Conservation (phyloP, 805 yeast species). For the Kuraishia hungarica region DNA sequence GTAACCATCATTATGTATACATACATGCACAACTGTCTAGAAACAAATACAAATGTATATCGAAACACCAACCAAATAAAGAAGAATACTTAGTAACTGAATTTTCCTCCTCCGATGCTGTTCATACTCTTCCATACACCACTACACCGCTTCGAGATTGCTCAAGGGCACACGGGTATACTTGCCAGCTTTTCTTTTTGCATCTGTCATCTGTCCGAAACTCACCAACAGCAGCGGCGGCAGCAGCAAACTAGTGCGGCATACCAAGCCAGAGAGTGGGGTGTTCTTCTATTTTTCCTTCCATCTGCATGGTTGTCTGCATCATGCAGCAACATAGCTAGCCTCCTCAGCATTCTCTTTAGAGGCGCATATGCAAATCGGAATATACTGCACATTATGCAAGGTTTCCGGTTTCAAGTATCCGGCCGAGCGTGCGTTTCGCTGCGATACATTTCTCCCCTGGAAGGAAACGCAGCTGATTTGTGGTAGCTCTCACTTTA, state of each 20-base stretch:
- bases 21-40: no score
- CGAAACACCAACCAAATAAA: no score
- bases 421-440: no score
- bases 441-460: no score
- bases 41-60: no score
- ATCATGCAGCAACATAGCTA: neutral
- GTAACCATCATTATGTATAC: no score
- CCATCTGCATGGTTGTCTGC: neutral
- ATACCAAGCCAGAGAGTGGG: no score
- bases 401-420: neutral
- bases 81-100: no score
- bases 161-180: neutral
- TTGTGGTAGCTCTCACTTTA: neutral
- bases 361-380: neutral
- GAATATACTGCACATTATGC: neutral
- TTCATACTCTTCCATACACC: no score
- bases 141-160: neutral
- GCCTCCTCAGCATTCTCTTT: neutral
- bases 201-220: neutral
- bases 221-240: neutral
- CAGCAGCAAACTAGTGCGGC: no score
- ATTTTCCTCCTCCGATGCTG: no score
- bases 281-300: neutral
- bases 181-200: neutral
- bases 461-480: no score